Evolutionary conservation across 2,329 filamentous ascomycete species (phyloP), one percentile per base, ranked within the genome.

Genomic region (Colletotrichum scovillei): DNA sequence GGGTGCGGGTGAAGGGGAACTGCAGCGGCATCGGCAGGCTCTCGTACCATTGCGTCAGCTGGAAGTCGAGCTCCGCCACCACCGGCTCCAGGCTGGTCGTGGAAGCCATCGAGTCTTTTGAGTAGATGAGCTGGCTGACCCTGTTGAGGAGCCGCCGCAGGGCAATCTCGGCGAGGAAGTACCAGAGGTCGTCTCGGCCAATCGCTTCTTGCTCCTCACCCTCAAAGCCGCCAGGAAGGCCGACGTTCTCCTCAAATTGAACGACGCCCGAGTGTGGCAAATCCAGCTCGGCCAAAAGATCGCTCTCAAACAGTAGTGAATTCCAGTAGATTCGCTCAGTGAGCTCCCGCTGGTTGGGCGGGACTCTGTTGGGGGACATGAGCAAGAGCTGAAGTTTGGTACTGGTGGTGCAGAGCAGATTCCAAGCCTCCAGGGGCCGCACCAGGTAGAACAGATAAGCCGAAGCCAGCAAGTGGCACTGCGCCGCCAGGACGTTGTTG

Each of bases 241-340:
- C 93, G 71, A 96, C 93, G 24, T 91, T 91, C 78, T 96, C 94
- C 80, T 96, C 94, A 68, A 94, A 94, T 76, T 94, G 92, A 26
- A 95, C 93, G 63, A 96, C 93, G 5, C 94, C 94, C 3, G 93
- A 95, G 80, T 96, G 94, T 4, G 94, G 94, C 19, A 97, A 86
- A 79, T 96, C 94, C 42, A 96, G 84, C 80, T 96, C 94, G 9
- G 93, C 93, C 4, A 95, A 86, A 52, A 96, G 86, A 79, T 96
- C 94, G 78, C 91, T 95, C 81, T 96, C 94, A 72, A 95, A 94
- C 63, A 96, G 88, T 2, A 95, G 85, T 3, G 93, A 88, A 77
- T 97, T 96, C 94, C 94, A 97, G 83, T 95, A 97, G 16, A 96
- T 92, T 62, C 94, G 88, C 81, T 95, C 93, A 60, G 91, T 91